Conservation (phyloP, 164 flowering plant species). For the Sextonia rubra region DNA sequence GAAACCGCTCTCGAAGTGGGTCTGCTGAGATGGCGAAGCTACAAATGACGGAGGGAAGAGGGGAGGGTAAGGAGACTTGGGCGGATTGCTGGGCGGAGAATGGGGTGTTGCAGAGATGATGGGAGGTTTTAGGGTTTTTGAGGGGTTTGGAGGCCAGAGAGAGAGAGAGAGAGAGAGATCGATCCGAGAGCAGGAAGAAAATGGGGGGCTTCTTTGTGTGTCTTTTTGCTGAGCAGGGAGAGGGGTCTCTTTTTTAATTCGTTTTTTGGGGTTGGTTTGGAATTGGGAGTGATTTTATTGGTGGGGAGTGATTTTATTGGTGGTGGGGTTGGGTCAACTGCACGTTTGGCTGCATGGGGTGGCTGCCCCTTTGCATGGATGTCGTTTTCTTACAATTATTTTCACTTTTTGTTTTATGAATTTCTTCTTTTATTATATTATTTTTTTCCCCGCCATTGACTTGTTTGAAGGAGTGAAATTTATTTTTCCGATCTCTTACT, state of each 20-base stretch:
- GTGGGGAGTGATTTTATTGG: too few relatives aligned
- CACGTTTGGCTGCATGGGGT: not conserved
- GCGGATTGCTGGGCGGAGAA: not conserved
- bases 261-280: not conserved
- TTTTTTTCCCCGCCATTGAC: too few relatives aligned
- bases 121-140: not conserved
- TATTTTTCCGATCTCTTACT: too few relatives aligned
- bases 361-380: not conserved
- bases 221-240: too few relatives aligned
- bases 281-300: too few relatives aligned
- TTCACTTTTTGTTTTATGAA: too few relatives aligned
- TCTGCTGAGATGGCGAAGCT: not conserved
- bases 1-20: not conserved
- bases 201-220: not conserved
- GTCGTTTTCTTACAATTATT: too few relatives aligned
- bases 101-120: not conserved
- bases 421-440: too few relatives aligned
- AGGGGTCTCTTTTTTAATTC: not conserved
- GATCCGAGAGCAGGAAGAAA: not conserved
- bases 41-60: slow-evolving; percentile 4
- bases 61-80: too few relatives aligned
- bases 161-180: not conserved
- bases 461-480: too few relatives aligned
- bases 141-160: not conserved
- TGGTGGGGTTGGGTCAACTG: not conserved